Base-by-base conservation (phyloP, 352 stramenopile genomes). In the Phytophthora gonapodyides region DNA sequence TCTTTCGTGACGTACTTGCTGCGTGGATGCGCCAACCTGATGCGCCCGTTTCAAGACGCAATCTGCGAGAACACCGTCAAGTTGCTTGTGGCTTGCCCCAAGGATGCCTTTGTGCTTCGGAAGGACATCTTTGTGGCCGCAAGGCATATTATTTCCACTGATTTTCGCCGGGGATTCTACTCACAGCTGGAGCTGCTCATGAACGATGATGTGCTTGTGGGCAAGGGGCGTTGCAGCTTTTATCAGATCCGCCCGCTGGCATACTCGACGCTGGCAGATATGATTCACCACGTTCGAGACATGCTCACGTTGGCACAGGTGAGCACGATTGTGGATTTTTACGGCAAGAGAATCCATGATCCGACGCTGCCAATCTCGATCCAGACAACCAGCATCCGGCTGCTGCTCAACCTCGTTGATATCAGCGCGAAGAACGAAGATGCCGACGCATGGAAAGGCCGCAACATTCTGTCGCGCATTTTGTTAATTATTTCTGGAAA, bases 1-100 rank as follows among this genome's bases (percentile, higher is more conserved):
- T 98, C 94, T 31, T 99, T 99, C 61, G 75, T 99, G 34, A 99
- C 97, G 17, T 99, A 99, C 58, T 79, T 99, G 42, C 70, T 99
- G 40, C 88, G 95, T 31, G 85, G 88, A 10, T 98, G 96, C 59
- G 81, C 89, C 16, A 86, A 89, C 27, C 77, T 98, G 24, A 96
- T 99, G 82, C 95, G 96, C 35, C 93, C 91, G 11, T 98, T 98
- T 64, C 88, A 98, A 74, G 94, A 98, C 47, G 78, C 81, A 1
- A 96, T 99, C 54, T 96, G 95, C 27, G 87, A 89, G 47, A 97
- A 87, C 75, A 97, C 98, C 1, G 89, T 99, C 9, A 93, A 97
- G 53, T 76, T 99, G 37, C 87, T 99, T 47, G 91, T 90, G 17
- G 91, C 83, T n/a, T 98, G 96, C 57, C 94, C 96, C 3, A 92